Evolutionary conservation across 257 asterid species (phyloP).

Genomic region (Verbascum thapsus): DNA sequence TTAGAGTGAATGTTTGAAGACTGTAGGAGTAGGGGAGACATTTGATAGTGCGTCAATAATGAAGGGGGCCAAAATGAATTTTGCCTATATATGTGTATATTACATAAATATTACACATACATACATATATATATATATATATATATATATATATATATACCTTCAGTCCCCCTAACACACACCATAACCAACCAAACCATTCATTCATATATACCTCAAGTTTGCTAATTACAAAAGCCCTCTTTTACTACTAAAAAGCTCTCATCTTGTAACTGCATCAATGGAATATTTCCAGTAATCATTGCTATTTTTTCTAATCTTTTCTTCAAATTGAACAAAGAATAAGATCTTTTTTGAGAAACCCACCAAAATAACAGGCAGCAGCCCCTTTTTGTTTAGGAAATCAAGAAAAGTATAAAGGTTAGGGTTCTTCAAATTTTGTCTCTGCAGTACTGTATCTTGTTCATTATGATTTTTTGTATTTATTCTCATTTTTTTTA

Average conservation of each 20-base stretch:
- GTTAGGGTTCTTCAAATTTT: conserved; percentile 24
- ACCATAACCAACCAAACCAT: conserved; percentile 47
- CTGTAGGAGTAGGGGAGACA: no score
- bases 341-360: conserved; percentile 19
- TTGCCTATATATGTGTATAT: no score
- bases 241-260: conserved; percentile 16
- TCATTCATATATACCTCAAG: conserved; percentile 12
- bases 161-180: conserved; percentile 50
- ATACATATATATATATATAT: background rate
- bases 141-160: background rate
- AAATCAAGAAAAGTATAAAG: conserved; percentile 28
- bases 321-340: background rate
- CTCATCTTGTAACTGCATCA: conserved; percentile 10
- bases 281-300: background rate
- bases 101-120: no score
- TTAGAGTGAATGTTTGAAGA: no score
- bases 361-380: background rate
- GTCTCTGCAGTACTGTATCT: background rate
- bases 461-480: conserved; percentile 27
- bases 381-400: background rate
- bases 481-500: conserved; percentile 10
- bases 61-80: no score
- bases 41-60: no score
- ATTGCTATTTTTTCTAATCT: no score
- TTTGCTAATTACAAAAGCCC: no score